A percentile compares a stretch with the other conserved stretches of the same genome.
Evolutionary conservation across 177 flowering plant genomes (phyloP).

Genomic region (Vitis hybrid): DNA sequence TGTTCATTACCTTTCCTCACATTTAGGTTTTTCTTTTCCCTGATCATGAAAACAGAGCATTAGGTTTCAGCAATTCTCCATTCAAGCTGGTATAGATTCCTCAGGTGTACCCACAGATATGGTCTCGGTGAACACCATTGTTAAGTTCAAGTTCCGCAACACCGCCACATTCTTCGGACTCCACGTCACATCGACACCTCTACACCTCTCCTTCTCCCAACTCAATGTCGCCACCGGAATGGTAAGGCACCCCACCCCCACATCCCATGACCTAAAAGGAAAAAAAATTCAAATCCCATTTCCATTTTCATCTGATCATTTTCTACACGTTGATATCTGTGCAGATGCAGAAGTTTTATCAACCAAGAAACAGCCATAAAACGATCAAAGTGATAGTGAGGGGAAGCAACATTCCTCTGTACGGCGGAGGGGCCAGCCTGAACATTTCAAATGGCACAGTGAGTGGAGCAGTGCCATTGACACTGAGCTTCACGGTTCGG

Average conservation of each 20-base stretch:
- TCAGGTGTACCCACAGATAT: conserved; percentile 66
- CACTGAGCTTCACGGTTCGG: conserved; percentile 40
- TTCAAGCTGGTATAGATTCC: conserved; percentile 63
- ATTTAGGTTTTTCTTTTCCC: no score
- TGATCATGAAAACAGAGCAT: conserved; percentile 43
- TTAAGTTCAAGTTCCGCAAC: conserved; percentile 48
- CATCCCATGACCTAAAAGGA: no score
- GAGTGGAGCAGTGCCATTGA: conserved; percentile 39
- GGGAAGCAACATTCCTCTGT: conserved; percentile 46
- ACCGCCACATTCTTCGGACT: conserved; percentile 67
- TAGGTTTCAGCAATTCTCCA: conserved; percentile 37
- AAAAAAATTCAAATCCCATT: background rate
- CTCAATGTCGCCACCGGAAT: conserved; percentile 54
- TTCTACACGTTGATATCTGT: background rate
- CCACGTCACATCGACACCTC: conserved; percentile 60
- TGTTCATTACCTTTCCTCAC: no score
- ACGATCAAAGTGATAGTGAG: conserved; percentile 28
- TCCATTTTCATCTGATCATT: background rate
- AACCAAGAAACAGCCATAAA: conserved; percentile 54
- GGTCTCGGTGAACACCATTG: conserved; percentile 53
- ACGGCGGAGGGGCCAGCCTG: conserved; percentile 49
- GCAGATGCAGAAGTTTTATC: conserved; percentile 55
- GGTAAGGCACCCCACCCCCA: conserved; percentile 22
- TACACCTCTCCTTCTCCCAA: conserved; percentile 41
- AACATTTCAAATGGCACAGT: conserved; percentile 34